phyloP scores from a whole-genome alignment of 768 basidiomycete genomes.

The Tulasnella sp. region DNA sequence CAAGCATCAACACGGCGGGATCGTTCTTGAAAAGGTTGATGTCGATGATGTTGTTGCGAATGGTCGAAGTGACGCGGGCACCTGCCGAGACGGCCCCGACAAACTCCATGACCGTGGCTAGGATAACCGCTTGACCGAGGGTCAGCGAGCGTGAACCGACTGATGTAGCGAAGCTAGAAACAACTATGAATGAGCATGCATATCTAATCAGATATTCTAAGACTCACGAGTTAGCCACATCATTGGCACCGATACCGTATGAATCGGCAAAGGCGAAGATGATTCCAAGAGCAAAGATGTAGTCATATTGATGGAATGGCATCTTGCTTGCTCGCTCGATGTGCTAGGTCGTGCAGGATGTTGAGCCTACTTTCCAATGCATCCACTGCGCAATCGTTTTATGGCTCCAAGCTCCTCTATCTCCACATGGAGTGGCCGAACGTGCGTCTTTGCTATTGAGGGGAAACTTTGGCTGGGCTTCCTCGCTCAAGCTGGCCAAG shows the following conservation, averaged over 20 bases:
- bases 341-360: background rate
- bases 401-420: background rate
- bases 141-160: conserved; percentile 36
- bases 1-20: conserved; percentile 36
- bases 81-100: conserved; percentile 36
- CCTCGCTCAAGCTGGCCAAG: background rate
- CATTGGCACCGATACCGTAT: conserved; percentile 34
- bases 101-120: conserved; percentile 34
- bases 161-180: conserved; percentile 30
- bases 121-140: conserved; percentile 33
- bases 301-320: conserved; percentile 3
- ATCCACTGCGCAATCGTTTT: background rate
- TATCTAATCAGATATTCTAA: background rate
- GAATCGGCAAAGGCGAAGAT: conserved; percentile 34
- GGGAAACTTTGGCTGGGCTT: background rate
- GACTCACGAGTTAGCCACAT: conserved; percentile 10
- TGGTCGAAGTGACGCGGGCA: conserved; percentile 33
- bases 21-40: conserved; percentile 31
- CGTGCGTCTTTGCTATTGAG: background rate
- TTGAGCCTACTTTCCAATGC: background rate
- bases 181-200: conserved; percentile 3
- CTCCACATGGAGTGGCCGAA: background rate
- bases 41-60: conserved; percentile 39
- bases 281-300: conserved; percentile 11
- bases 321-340: background rate